phyloP scores from a whole-genome alignment of 768 basidiomycete species.

The Fomitopsis serialis region DNA sequence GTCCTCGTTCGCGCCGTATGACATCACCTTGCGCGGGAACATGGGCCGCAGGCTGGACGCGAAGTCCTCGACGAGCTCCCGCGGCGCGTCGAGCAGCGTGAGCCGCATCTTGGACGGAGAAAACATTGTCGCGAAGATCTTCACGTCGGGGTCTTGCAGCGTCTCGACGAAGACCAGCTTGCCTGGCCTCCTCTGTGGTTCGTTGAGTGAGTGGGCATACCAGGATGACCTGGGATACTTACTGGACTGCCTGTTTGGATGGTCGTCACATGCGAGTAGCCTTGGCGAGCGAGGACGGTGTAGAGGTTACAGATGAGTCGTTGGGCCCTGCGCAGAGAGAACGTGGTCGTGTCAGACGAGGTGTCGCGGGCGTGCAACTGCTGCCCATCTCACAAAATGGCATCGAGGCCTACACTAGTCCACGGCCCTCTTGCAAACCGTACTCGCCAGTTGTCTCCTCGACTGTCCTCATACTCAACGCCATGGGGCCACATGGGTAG shows the following conservation, averaged over 20 bases:
- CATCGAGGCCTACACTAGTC: conserved; percentile 51
- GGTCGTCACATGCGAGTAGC: conserved; percentile 60
- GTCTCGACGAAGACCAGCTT: conserved; percentile 63
- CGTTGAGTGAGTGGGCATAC: not conserved
- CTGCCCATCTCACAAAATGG: conserved; percentile 39
- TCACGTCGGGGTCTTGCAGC: conserved; percentile 39
- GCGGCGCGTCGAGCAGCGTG: conserved; percentile 37
- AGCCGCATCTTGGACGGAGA: conserved; percentile 56
- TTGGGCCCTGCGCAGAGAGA: conserved; percentile 39
- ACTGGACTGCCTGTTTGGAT: conserved; percentile 50
- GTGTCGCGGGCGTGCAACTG: not conserved
- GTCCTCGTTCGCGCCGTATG: conserved; percentile 41
- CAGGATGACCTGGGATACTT: conserved; percentile 17
- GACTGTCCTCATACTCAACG: conserved; percentile 39
- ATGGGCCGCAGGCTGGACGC: conserved; percentile 32
- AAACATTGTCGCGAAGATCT: conserved; percentile 64
- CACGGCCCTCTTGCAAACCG: conserved; percentile 65
- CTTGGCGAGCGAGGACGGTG: conserved; percentile 56
- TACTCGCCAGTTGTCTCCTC: conserved; percentile 52
- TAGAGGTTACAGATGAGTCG: conserved; percentile 58
- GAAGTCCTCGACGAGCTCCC: conserved; percentile 31
- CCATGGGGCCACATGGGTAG: conserved; percentile 69
- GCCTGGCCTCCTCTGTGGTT: conserved; percentile 37
- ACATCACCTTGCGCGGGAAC: conserved; percentile 38
- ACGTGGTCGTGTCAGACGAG: not conserved